phyloP scores from a whole-genome alignment of 2,329 filamentous ascomycete species.

The Fusarium concolor region DNA sequence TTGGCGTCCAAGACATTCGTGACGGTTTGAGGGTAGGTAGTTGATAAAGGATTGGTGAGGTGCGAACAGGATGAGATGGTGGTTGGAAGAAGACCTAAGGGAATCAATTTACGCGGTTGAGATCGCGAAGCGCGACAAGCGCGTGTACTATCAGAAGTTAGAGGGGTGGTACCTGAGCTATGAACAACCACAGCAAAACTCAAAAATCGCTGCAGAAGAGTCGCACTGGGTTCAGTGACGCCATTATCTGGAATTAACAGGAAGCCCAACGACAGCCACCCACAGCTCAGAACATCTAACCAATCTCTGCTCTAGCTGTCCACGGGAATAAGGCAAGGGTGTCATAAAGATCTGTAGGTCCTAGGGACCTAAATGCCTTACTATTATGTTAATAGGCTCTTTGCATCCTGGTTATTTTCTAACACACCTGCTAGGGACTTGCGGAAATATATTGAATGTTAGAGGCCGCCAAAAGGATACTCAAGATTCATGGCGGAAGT shows the following conservation, averaged over 20 bases:
- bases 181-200: conserved; percentile 6
- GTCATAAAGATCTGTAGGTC: too few relatives aligned
- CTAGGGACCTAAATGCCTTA: too few relatives aligned
- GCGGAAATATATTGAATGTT: too few relatives aligned
- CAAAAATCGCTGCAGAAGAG: not conserved
- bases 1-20: conserved; percentile 29
- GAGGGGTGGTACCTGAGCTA: conserved; percentile 37
- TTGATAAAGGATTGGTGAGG: not conserved
- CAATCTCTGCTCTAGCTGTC: too few relatives aligned
- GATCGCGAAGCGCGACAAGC: conserved; percentile 36
- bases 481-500: not conserved
- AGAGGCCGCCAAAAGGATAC: not conserved
- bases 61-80: too few relatives aligned
- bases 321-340: too few relatives aligned
- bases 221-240: conserved; percentile 35
- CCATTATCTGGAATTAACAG: conserved; percentile 1
- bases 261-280: too few relatives aligned
- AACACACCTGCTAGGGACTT: too few relatives aligned
- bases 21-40: conserved; percentile 1
- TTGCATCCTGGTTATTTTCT: too few relatives aligned
- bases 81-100: not conserved
- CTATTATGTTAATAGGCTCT: too few relatives aligned
- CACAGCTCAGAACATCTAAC: too few relatives aligned
- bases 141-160: conserved; percentile 22
- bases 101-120: conserved; percentile 36